A percentile compares a stretch with the other conserved stretches of the same genome.
These are phyloP conservation scores for Trypanosoma vivax DNA, from an alignment of 208 protist genomes.

Conservation along the genomic window DNA sequence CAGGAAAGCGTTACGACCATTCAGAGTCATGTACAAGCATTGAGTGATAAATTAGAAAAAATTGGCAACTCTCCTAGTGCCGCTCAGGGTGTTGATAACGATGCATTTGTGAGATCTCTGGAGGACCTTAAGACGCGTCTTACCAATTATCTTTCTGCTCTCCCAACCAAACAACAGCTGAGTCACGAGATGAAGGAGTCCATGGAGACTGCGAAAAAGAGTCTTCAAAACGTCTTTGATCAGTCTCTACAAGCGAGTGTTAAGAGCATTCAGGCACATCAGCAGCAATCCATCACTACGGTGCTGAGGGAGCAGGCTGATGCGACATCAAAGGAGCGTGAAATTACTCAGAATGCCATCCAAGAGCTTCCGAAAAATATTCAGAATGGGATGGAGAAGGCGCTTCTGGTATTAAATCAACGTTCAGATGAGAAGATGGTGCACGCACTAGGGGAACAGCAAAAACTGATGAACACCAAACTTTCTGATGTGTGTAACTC, in stretches of 20 bases:
- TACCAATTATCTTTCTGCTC: background rate
- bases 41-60: constrained; percentile 7
- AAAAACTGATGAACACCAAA: constrained; percentile 1
- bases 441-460: constrained; percentile 4
- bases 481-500: constrained; percentile 4
- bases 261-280: constrained; percentile 7
- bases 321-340: background rate
- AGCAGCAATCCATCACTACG: background rate
- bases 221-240: constrained; percentile 5
- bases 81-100: background rate
- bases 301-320: background rate
- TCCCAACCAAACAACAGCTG: constrained; percentile 12
- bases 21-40: constrained; percentile 4
- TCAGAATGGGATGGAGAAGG: constrained; percentile 19
- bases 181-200: constrained; percentile 10
- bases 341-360: background rate
- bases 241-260: constrained; percentile 2
- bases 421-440: constrained; percentile 1
- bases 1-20: constrained; percentile 3
- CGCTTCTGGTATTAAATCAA: constrained; percentile 4
- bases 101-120: background rate
- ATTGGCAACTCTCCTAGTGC: background rate
- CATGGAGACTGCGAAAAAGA: constrained; percentile 4
- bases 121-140: constrained; percentile 3
- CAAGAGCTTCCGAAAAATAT: constrained; percentile 14